phyloP scores from a whole-genome alignment of 2,329 filamentous ascomycete genomes.

The Fusarium robinianum region DNA sequence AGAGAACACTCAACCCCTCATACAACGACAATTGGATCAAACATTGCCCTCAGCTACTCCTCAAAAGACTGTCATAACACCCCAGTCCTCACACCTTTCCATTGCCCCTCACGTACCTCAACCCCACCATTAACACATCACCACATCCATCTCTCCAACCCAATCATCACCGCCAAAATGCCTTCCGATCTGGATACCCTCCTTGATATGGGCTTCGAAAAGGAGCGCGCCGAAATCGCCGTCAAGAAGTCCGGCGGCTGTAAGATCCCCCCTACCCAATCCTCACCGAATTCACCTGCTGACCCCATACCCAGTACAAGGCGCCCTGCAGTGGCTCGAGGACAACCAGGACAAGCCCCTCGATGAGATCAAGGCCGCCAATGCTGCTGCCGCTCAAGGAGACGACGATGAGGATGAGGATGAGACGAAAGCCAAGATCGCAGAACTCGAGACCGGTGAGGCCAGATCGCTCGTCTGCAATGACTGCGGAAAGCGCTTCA shows the following conservation, averaged over 20 bases:
- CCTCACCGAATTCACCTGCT: constrained; percentile 8
- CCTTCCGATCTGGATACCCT: constrained; percentile 64
- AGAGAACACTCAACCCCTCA: neutral
- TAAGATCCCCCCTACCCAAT: constrained; percentile 49
- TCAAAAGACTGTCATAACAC: neutral
- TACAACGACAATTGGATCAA: neutral
- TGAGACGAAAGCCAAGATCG: constrained; percentile 58
- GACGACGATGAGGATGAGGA: constrained; percentile 55
- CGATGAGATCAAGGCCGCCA: constrained; percentile 71
- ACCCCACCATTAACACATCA: constrained; percentile 30
- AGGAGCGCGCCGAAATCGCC: constrained; percentile 78
- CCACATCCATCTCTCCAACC: constrained; percentile 9
- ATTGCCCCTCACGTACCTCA: constrained; percentile 26
- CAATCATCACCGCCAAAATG: constrained; percentile 51
- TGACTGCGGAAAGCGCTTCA: constrained; percentile 91
- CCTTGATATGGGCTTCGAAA: constrained; percentile 80
- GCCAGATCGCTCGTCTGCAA: constrained; percentile 89
- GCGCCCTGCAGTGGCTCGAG: constrained; percentile 93
- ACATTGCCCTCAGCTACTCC: neutral
- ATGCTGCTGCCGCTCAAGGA: constrained; percentile 46
- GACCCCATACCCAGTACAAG: constrained; percentile 66
- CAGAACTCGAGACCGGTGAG: constrained; percentile 70
- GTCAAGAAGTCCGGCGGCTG: constrained; percentile 81
- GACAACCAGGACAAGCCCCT: constrained; percentile 85
- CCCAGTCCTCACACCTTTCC: constrained; percentile 18